Base-by-base conservation (phyloP, 106 monocot species). In the Dendrobium catenatum region DNA sequence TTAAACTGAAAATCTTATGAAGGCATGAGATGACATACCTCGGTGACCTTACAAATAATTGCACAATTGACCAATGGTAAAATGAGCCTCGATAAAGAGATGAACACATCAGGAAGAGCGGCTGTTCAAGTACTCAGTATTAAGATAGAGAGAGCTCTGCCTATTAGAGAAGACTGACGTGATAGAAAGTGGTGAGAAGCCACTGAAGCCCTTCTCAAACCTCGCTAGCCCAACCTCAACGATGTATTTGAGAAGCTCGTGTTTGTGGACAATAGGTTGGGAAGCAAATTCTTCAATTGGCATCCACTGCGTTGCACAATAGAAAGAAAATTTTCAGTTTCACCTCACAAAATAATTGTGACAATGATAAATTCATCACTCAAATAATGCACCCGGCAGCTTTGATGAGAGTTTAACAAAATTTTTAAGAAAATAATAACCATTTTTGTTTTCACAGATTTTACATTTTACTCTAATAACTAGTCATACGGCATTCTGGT, bases 281-380 rank as follows among this genome's bases (percentile, higher is more conserved):
- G 87, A 87, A 55, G 85, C 85, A 81, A 87, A 90, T 78, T 90
- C 85, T 61, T 86, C 73, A n/a, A 93, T 79, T 68, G 87, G 82
- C 79, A 93, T 89, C 90, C 90, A 93, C 93, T 93, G 85, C 58
- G 79, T 70, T 85, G 67, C 31, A 68, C 13, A 13, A 33, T 5
- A 4, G 15, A 1, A 31, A 70, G 13, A 33, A 27, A 70, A 11
- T 11, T 31, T 33, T 70, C 70, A 70, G 70, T 31, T 70, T 70
- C 10, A 70, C 4, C 31, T 16, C 33, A 15, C 70, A 70, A 70
- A 70, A 27, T 15, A 70, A 70, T 70, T 31, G 27, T 22, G 67
- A 9, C 1, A 64, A 22, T 67, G 9, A 22, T 18, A 26, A 67
- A 67, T 15, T 19, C 17, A 56, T 56, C 1, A 56, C 56, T 56